Conservation (phyloP, 31 red algal genomes). For the Odonthalia washingtoniensis region DNA sequence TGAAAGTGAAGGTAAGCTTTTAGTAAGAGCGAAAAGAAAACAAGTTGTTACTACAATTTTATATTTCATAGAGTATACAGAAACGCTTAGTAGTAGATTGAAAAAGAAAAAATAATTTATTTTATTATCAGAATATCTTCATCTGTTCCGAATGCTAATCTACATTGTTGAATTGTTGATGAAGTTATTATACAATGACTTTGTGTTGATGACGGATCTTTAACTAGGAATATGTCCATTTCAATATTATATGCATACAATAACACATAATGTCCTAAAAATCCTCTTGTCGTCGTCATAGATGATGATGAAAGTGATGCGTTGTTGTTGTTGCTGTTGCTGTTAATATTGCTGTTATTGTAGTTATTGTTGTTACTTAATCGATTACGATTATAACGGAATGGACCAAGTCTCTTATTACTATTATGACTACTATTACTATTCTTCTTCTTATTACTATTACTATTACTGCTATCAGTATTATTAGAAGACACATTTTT, state of each 20-base stretch:
- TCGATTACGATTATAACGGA: too few species aligned
- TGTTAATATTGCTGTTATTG: too few species aligned
- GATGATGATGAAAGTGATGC: neutral
- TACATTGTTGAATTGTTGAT: constrained; percentile 60
- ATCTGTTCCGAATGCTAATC: constrained; percentile 90
- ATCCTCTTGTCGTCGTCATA: constrained; percentile 30
- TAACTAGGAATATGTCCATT: constrained; percentile 64
- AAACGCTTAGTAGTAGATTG: constrained; percentile 37
- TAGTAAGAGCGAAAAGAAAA: constrained; percentile 62
- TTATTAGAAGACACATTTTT: too few species aligned
- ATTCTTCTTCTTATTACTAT: too few species aligned
- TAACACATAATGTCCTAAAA: constrained; percentile 90
- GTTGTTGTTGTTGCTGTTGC: too few species aligned
- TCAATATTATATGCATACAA: constrained; percentile 76
- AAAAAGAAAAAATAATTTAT: too few species aligned
- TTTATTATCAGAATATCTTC: constrained; percentile 84
- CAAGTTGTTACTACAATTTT: constrained; percentile 66
- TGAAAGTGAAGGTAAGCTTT: constrained; percentile 64
- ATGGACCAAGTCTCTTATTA: too few species aligned
- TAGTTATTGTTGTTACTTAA: too few species aligned
- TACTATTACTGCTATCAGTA: too few species aligned
- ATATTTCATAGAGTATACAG: constrained; percentile 54
- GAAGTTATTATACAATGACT: constrained; percentile 55
- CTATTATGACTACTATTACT: too few species aligned
- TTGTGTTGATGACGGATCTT: constrained; percentile 73